These are phyloP conservation scores for Juncus inflexus DNA, from an alignment of 176 grass and related monocot genomes.

Conservation along the genomic window DNA sequence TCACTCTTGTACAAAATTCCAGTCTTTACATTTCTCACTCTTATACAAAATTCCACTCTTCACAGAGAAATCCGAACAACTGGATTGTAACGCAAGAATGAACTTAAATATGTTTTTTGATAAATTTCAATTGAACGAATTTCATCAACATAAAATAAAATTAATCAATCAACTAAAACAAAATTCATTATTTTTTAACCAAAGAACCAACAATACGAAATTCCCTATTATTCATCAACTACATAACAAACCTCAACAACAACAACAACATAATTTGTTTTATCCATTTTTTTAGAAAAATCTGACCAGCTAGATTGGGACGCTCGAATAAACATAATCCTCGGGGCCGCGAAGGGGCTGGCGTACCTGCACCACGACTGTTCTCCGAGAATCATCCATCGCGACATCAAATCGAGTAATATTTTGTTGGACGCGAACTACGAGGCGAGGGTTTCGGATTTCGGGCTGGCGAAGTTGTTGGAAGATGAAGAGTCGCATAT, in stretches of 20 bases:
- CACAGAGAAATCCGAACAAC: too few relatives aligned
- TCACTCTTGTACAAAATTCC: too few relatives aligned
- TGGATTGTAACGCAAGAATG: not conserved
- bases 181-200: too few relatives aligned
- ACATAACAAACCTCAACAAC: too few relatives aligned
- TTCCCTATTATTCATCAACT: too few relatives aligned
- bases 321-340: slow-evolving; percentile 82
- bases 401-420: slow-evolving; percentile 98
- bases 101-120: too few relatives aligned
- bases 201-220: too few relatives aligned
- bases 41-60: too few relatives aligned
- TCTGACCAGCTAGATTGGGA: slow-evolving; percentile 89
- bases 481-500: slow-evolving; percentile 98
- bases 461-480: slow-evolving; percentile 92
- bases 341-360: slow-evolving; percentile 95
- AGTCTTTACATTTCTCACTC: too few relatives aligned
- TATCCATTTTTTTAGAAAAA: slow-evolving; percentile 59
- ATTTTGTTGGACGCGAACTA: slow-evolving; percentile 92
- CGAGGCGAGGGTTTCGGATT: slow-evolving; percentile 94
- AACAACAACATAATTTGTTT: not conserved
- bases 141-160: too few relatives aligned
- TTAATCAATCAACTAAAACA: too few relatives aligned
- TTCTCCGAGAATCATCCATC: slow-evolving; percentile 97
- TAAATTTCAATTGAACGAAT: too few relatives aligned
- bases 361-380: slow-evolving; percentile 95